Base-by-base conservation (phyloP, 1,284 basidiomycete genomes). In the Boletus sp. region DNA sequence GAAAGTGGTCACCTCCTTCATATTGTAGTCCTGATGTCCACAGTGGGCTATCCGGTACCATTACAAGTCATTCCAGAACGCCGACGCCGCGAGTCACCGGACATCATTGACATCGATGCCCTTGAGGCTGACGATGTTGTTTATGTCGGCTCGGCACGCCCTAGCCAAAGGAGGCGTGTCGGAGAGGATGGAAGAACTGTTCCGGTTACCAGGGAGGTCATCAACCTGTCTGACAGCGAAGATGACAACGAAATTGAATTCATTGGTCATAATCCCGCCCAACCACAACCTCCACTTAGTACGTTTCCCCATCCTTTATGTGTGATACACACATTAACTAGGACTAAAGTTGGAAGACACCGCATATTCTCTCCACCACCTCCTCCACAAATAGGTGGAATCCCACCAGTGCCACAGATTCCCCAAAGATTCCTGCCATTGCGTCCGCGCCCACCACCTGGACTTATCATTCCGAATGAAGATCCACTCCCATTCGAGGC, bases 401-500 rank as follows among this genome's bases (percentile, higher is more conserved):
- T 73, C 0, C 76, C 76, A 6, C 69, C 74, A 0, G 60, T 79
- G 8, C 68, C 70, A 13, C 50, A 45, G 5, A 55, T 72, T 16
- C 76, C 77, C 2, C 58, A 47, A 6, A 62, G 67, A 52, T 58
- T 60, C 60, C 48, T 57, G 23, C 49, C 62, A 27, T 34, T 60
- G 56, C 58, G 58, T 34, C 55, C 48, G 4, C 52, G 46, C 8
- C 57, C 61, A 23, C 57, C 57, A 5, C 48, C 54, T 14, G 73
- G 67, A 27, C 60, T 68, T 30, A 58, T 79, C 25, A 67, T 71
- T 19, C 71, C 77, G 3, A 65, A 67, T 36, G 62, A 64, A 7
- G 55, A 65, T n/a, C 74, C 76, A 1, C 68, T 78, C 39, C 62
- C 68, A 9, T 80, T 77, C 46, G 77, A 79, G 53, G 58, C 55